These are phyloP conservation scores for Yamadazyma spencermartinsiae DNA, from an alignment of 1,139 yeast species.

Conservation along the genomic window DNA sequence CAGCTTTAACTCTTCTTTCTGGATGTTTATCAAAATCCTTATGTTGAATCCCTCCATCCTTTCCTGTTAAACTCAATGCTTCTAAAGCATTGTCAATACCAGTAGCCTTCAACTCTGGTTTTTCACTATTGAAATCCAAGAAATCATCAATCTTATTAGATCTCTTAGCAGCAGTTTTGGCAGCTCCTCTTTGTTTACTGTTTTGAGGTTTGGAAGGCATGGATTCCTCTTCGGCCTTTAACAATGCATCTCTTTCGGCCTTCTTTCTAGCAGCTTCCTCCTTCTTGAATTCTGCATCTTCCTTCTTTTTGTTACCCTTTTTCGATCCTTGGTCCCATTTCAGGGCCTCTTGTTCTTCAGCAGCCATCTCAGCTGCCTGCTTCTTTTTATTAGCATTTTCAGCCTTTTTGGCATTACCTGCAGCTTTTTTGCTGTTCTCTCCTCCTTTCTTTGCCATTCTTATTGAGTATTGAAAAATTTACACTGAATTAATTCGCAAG, in stretches of 20 bases:
- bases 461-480: neutral
- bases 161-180: slow-evolving; percentile 62
- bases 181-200: slow-evolving; percentile 67
- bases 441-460: slow-evolving; percentile 62
- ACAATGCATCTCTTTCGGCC: slow-evolving; percentile 59
- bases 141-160: slow-evolving; percentile 67
- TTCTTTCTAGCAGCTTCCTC: slow-evolving; percentile 66
- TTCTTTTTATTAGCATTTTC: slow-evolving; percentile 64
- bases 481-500: neutral
- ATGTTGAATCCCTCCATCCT: slow-evolving; percentile 53
- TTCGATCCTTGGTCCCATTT: slow-evolving; percentile 77
- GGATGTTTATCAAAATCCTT: slow-evolving; percentile 85
- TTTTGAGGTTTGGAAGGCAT: slow-evolving; percentile 58
- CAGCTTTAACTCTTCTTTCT: slow-evolving; percentile 86
- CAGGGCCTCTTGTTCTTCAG: slow-evolving; percentile 57
- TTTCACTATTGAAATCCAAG: slow-evolving; percentile 50
- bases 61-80: slow-evolving; percentile 65
- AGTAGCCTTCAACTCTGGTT: slow-evolving; percentile 63
- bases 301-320: slow-evolving; percentile 69
- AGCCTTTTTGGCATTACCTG: slow-evolving; percentile 72
- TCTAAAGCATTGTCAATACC: slow-evolving; percentile 81
- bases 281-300: slow-evolving; percentile 58
- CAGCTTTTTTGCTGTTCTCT: slow-evolving; percentile 64
- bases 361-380: slow-evolving; percentile 49
- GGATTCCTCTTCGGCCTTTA: slow-evolving; percentile 64